A percentile compares a stretch with the other conserved stretches of the same genome.
Evolutionary conservation across 2,329 filamentous ascomycete genomes (phyloP).

Genomic region (Tolypocladium capitatum): DNA sequence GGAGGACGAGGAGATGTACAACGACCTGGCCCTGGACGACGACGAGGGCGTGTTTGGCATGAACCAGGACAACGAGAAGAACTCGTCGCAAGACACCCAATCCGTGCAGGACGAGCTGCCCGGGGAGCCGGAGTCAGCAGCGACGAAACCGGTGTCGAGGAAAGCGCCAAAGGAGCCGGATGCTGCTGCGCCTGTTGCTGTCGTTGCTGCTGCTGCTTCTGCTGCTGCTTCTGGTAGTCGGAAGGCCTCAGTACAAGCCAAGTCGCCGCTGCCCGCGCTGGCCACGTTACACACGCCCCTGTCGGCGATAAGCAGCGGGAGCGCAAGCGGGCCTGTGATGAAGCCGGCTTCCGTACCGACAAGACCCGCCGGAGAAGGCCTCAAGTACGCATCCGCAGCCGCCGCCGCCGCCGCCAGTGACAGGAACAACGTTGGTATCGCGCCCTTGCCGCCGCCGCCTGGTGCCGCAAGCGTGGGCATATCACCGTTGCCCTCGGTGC

Average conservation of each 20-base stretch:
- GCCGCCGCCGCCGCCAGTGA: conserved; percentile 86
- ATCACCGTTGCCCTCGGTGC: conserved; percentile 35
- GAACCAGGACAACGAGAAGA: conserved; percentile 64
- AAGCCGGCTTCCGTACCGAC: conserved; percentile 84
- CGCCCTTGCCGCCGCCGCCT: conserved; percentile 83
- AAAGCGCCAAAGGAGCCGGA: conserved; percentile 49
- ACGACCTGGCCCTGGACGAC: conserved; percentile 82
- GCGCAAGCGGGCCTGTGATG: conserved; percentile 51
- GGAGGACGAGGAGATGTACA: conserved; percentile 90
- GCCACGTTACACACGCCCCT: conserved; percentile 75
- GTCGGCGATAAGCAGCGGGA: conserved; percentile 46
- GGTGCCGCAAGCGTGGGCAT: conserved; percentile 35
- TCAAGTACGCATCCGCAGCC: conserved; percentile 95
- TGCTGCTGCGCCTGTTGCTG: conserved; percentile 14
- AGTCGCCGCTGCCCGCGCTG: conserved; percentile 84
- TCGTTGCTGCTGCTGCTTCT: background rate
- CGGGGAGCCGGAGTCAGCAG: conserved; percentile 40
- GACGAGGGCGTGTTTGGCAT: conserved; percentile 84
- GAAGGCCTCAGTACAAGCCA: conserved; percentile 77
- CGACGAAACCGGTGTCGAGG: conserved; percentile 31
- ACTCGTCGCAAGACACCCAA: conserved; percentile 90
- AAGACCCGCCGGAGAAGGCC: conserved; percentile 71
- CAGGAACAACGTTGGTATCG: conserved; percentile 78
- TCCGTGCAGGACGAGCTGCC: conserved; percentile 72
- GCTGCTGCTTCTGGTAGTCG: conserved; percentile 40